Evolutionary conservation across 306 rosid genomes (phyloP).

Genomic region (Rosa persica): DNA sequence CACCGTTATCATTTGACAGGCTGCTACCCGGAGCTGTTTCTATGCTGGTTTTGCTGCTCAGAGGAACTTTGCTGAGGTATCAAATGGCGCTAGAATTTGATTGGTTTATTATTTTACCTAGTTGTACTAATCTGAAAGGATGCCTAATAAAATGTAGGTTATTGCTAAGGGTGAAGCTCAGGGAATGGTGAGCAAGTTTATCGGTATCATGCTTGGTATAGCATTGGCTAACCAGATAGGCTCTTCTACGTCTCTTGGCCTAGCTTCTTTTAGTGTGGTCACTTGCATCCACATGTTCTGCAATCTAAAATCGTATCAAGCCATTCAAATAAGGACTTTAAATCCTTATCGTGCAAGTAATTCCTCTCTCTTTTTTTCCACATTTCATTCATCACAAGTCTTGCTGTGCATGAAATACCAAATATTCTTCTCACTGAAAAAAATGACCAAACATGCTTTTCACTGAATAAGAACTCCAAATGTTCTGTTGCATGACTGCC

Average conservation of each 20-base stretch:
- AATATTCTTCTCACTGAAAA: not conserved
- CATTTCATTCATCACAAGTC: not conserved
- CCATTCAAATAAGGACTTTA: slow-evolving; percentile 81
- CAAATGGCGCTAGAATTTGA: not conserved
- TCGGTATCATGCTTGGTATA: slow-evolving; percentile 82
- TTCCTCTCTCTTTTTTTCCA: slow-evolving; percentile 19
- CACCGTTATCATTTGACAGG: slow-evolving; percentile 50
- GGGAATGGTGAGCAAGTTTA: slow-evolving; percentile 95
- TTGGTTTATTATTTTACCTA: not conserved
- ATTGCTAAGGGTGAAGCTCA: slow-evolving; percentile 99
- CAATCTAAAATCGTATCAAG: slow-evolving; percentile 91
- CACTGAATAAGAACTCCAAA: not conserved
- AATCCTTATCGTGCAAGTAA: slow-evolving; percentile 98
- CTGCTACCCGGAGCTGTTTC: slow-evolving; percentile 96
- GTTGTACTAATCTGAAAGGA: slow-evolving; percentile 15
- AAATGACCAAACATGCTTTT: not conserved
- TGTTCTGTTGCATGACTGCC: not conserved
- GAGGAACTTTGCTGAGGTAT: slow-evolving; percentile 97
- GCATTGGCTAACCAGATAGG: slow-evolving; percentile 76
- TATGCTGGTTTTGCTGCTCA: slow-evolving; percentile 98
- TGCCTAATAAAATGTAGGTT: slow-evolving; percentile 51
- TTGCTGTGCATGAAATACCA: not conserved
- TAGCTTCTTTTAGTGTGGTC: slow-evolving; percentile 72
- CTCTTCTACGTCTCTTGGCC: slow-evolving; percentile 70
- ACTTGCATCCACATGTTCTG: slow-evolving; percentile 92